Conservation (phyloP, 192 early-diverging fungal species). For the Gryganskiella cystojenkinii region DNA sequence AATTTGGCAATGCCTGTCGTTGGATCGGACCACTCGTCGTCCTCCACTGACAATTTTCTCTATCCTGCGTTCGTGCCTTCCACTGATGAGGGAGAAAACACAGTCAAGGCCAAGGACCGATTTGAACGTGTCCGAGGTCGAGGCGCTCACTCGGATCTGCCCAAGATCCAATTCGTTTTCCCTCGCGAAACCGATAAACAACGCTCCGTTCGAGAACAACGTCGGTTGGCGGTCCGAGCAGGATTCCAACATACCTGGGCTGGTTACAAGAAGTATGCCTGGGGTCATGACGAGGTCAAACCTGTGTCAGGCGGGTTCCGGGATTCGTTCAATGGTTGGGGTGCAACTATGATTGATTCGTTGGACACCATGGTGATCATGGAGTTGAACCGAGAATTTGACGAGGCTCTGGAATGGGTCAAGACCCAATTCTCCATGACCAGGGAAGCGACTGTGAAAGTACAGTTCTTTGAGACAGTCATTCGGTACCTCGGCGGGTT, state of each 20-base stretch:
- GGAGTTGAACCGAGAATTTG: slow-evolving; percentile 83
- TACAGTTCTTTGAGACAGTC: slow-evolving; percentile 87
- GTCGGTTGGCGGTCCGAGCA: slow-evolving; percentile 62
- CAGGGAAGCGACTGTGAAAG: slow-evolving; percentile 44
- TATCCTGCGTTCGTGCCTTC: not conserved
- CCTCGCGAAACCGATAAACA: slow-evolving; percentile 15
- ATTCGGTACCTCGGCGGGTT: slow-evolving; percentile 84
- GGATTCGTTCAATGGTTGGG: slow-evolving; percentile 67
- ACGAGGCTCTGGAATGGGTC: slow-evolving; percentile 75
- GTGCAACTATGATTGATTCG: slow-evolving; percentile 84
- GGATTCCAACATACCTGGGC: slow-evolving; percentile 78
- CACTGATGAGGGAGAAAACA: not conserved
- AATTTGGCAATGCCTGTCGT: too few relatives aligned
- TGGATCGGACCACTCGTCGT: too few relatives aligned
- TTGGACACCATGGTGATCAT: slow-evolving; percentile 91
- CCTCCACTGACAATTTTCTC: too few relatives aligned
- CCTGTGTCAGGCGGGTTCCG: slow-evolving; percentile 50
- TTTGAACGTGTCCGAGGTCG: slow-evolving; percentile 41
- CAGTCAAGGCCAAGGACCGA: slow-evolving; percentile 8
- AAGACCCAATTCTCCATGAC: slow-evolving; percentile 65
- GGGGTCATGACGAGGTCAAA: slow-evolving; percentile 79
- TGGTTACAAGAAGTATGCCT: slow-evolving; percentile 81
- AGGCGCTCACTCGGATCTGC: slow-evolving; percentile 10
- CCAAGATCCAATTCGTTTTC: slow-evolving; percentile 45
- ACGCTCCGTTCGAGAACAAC: slow-evolving; percentile 33